phyloP scores from a whole-genome alignment of 306 rosid genomes.

The Pueraria montana region DNA sequence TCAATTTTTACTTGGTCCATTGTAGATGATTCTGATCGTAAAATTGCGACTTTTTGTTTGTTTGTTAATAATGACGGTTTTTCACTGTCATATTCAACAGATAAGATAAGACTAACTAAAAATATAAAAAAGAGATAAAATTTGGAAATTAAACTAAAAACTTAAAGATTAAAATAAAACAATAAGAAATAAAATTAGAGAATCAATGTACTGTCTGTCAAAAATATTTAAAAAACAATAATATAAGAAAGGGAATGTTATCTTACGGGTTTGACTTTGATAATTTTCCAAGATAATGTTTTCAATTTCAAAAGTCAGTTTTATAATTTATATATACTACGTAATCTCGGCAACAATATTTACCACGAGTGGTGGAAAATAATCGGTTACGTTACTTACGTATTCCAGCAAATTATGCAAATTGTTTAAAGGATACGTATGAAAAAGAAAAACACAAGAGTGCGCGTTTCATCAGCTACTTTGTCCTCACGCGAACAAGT shows the following conservation, averaged over 20 bases:
- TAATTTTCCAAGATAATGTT: background rate
- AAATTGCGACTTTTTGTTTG: too few species aligned
- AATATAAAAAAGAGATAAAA: too few species aligned
- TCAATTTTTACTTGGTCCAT: too few species aligned
- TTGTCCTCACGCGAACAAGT: conserved; percentile 42
- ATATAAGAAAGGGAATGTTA: background rate
- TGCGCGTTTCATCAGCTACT: conserved; percentile 17
- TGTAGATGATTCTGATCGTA: too few species aligned
- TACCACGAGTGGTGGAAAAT: background rate
- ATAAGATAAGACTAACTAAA: background rate
- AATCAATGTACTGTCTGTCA: too few species aligned
- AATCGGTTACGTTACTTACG: background rate
- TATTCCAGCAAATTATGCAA: conserved; percentile 16
- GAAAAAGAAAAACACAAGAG: background rate
- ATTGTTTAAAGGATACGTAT: background rate
- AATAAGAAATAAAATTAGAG: too few species aligned
- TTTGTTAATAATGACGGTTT: background rate
- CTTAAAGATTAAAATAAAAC: too few species aligned
- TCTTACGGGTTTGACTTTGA: background rate
- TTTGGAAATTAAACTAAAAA: too few species aligned
- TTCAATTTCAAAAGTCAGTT: background rate
- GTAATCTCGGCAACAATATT: background rate
- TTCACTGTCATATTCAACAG: background rate
- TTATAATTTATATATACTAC: background rate
- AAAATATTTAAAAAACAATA: too few species aligned